phyloP scores from a whole-genome alignment of 169 alveolate genomes.

The Eimeria praecox region DNA sequence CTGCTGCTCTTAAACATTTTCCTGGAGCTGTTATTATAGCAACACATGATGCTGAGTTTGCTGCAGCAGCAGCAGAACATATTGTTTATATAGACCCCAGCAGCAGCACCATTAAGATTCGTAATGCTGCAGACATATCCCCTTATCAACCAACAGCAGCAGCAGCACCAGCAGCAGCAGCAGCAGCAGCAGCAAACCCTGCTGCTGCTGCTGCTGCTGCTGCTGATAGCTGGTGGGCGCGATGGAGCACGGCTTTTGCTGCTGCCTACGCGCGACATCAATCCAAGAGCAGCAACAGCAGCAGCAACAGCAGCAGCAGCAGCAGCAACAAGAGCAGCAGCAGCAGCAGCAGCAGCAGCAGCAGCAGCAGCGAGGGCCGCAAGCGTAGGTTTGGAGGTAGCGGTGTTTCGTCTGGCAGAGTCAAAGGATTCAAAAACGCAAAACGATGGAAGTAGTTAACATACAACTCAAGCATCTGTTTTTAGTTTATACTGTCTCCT shows the following conservation, averaged over 20 bases:
- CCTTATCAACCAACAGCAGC: not conserved
- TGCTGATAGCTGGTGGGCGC: not conserved
- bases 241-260: slow-evolving; percentile 23
- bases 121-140: slow-evolving; percentile 6
- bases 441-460: slow-evolving; percentile 49
- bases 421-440: slow-evolving; percentile 42
- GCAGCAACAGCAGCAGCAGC: slow-evolving; percentile 55
- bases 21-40: slow-evolving; percentile 83
- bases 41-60: slow-evolving; percentile 82
- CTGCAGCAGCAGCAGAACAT: slow-evolving; percentile 54
- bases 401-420: slow-evolving; percentile 47
- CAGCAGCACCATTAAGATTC: not conserved
- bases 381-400: slow-evolving; percentile 55
- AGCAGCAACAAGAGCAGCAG: not conserved
- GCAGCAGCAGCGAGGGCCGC: slow-evolving; percentile 41
- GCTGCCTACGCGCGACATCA: slow-evolving; percentile 18
- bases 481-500: not conserved
- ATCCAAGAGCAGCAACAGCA: not conserved
- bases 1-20: slow-evolving; percentile 77
- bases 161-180: not conserved
- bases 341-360: slow-evolving; percentile 68
- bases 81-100: slow-evolving; percentile 45
- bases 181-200: not conserved
- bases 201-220: slow-evolving; percentile 11
- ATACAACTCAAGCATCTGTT: not conserved